Percentiles rank a stretch among this genome's conserved stretches.
phyloP scores from a whole-genome alignment of 495 filamentous ascomycete species.

The Aspergillus bertholletiae region DNA sequence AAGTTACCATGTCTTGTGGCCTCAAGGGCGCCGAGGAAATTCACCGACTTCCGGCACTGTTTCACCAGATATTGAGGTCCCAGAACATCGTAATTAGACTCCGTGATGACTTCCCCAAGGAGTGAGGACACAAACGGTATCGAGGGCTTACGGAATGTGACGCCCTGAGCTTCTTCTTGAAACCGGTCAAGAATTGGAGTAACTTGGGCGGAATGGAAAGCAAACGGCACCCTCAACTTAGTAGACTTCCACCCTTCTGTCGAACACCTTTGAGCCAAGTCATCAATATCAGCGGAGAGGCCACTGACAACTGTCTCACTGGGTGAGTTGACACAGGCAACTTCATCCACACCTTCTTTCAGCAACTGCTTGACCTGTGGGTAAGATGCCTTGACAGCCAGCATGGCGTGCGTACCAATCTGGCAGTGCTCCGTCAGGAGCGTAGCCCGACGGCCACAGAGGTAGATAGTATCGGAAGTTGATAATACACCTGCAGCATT shows the following conservation, averaged over 20 bases:
- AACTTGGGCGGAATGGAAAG: constrained; percentile 76
- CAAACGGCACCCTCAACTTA: constrained; percentile 65
- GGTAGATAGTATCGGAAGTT: constrained; percentile 63
- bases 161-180: constrained; percentile 51
- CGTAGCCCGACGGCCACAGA: constrained; percentile 72
- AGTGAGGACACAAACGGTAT: constrained; percentile 70
- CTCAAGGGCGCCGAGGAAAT: constrained; percentile 62
- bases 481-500: constrained; percentile 74
- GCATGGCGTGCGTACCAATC: constrained; percentile 61
- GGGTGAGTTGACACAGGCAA: constrained; percentile 49
- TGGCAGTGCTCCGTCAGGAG: constrained; percentile 70
- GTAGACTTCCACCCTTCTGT: constrained; percentile 57
- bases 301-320: constrained; percentile 47
- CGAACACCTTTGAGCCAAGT: constrained; percentile 53
- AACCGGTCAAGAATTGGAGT: constrained; percentile 68
- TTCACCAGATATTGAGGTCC: constrained; percentile 55
- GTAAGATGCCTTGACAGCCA: constrained; percentile 40
- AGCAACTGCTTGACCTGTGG: constrained; percentile 21
- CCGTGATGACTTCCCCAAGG: constrained; percentile 53
- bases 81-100: constrained; percentile 43
- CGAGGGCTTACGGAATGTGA: constrained; percentile 56
- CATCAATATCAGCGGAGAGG: constrained; percentile 48
- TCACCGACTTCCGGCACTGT: constrained; percentile 66
- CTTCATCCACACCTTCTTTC: constrained; percentile 28
- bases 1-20: constrained; percentile 46